Evolutionary conservation across 2,329 filamentous ascomycete genomes (phyloP).

Genomic region (Aspergillus felis): DNA sequence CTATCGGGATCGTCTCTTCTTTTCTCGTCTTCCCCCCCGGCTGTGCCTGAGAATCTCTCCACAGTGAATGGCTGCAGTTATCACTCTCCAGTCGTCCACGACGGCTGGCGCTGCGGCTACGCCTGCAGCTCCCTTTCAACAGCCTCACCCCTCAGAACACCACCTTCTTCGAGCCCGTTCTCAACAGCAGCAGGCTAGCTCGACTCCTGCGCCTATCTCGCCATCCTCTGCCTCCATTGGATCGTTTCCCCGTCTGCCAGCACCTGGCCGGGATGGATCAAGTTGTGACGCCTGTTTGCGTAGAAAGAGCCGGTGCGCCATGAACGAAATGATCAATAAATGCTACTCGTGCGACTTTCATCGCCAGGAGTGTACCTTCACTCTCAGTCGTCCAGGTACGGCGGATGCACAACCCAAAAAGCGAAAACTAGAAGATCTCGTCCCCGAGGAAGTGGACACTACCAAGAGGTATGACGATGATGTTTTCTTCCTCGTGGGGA

Average conservation of each 20-base stretch:
- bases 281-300: slow-evolving; percentile 43
- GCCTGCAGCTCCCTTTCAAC: slow-evolving; percentile 21
- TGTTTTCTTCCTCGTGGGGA: slow-evolving; percentile 1
- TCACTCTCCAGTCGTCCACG: slow-evolving; percentile 38
- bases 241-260: slow-evolving; percentile 24
- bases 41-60: not conserved
- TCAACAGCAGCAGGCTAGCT: slow-evolving; percentile 18
- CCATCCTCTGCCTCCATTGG: slow-evolving; percentile 14
- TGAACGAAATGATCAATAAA: slow-evolving; percentile 42
- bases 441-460: slow-evolving; percentile 24
- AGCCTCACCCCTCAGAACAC: slow-evolving; percentile 20
- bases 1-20: slow-evolving; percentile 2
- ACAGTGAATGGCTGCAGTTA: slow-evolving; percentile 35
- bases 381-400: slow-evolving; percentile 18
- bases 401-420: slow-evolving; percentile 33
- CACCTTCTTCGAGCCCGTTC: slow-evolving; percentile 23
- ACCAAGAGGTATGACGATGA: slow-evolving; percentile 34
- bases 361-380: slow-evolving; percentile 43
- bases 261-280: slow-evolving; percentile 32
- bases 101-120: slow-evolving; percentile 24
- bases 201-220: slow-evolving; percentile 16
- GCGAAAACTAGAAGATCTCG: slow-evolving; percentile 35
- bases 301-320: slow-evolving; percentile 41
- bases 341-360: slow-evolving; percentile 45
- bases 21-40: not conserved